A percentile compares a stretch with the other conserved stretches of the same genome.
phyloP scores from a whole-genome alignment of 2,329 filamentous ascomycete genomes.

The Bipolaris gigantea region DNA sequence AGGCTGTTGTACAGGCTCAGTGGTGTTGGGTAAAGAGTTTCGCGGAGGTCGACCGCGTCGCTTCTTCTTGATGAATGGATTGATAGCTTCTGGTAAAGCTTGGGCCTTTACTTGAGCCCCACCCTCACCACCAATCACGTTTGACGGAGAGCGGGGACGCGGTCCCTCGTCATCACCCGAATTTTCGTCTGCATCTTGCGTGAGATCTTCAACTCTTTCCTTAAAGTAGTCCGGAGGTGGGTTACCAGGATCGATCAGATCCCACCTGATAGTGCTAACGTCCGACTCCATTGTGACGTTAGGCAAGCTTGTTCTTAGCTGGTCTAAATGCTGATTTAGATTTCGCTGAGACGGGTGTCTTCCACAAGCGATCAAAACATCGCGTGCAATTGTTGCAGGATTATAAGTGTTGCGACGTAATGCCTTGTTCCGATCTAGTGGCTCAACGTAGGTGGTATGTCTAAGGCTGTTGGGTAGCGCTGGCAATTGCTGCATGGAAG shows the following conservation, averaged over 20 bases:
- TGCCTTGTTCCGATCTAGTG: conserved; percentile 52
- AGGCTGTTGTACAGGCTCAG: conserved; percentile 14
- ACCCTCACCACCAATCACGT: conserved; percentile 26
- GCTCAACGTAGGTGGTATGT: conserved; percentile 45
- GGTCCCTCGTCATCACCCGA: conserved; percentile 37
- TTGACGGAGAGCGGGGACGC: conserved; percentile 17
- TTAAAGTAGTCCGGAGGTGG: conserved; percentile 45
- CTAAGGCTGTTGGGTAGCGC: conserved; percentile 22
- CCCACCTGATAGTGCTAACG: conserved; percentile 63
- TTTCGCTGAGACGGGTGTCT: conserved; percentile 61
- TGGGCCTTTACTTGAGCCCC: conserved; percentile 28
- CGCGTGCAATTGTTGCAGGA: conserved; percentile 63
- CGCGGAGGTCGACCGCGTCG: conserved; percentile 43
- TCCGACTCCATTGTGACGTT: conserved; percentile 54
- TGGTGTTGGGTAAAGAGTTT: conserved; percentile 30
- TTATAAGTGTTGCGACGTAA: conserved; percentile 59
- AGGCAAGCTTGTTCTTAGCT: conserved; percentile 49
- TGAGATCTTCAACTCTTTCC: conserved; percentile 25
- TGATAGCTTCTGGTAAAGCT: conserved; percentile 34
- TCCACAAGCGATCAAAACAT: conserved; percentile 64
- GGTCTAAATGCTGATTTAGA: conserved; percentile 62
- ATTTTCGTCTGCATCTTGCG: conserved; percentile 41
- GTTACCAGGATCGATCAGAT: conserved; percentile 61
- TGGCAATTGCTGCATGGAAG: conserved; percentile 6
- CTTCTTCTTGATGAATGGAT: conserved; percentile 36